Percentiles rank a stretch among this genome's conserved stretches.
Evolutionary conservation across 2,329 filamentous ascomycete genomes (phyloP).

Genomic region (Nothomitra cinnamomea): DNA sequence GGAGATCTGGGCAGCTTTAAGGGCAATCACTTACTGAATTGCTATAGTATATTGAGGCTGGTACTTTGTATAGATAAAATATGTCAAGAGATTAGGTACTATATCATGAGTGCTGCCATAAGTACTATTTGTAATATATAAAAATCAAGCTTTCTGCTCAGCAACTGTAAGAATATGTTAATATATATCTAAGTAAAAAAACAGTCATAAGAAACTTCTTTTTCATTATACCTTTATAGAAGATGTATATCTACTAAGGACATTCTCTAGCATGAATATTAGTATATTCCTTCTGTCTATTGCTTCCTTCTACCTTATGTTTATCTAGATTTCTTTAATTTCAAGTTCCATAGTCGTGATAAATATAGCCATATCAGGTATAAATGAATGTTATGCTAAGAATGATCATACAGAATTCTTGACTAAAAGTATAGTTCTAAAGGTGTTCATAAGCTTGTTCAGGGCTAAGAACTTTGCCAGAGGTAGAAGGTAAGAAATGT

Average conservation of each 20-base stretch:
- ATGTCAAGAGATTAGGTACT: too few relatives aligned
- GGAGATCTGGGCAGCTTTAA: background rate
- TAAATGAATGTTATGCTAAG: background rate
- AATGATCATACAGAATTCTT: background rate
- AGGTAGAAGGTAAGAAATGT: background rate
- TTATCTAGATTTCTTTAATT: too few relatives aligned
- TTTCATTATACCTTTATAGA: background rate
- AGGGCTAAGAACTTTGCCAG: background rate
- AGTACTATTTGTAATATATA: too few relatives aligned
- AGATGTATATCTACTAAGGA: background rate
- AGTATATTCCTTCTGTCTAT: background rate
- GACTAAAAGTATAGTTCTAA: background rate
- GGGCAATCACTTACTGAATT: background rate
- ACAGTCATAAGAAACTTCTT: too few relatives aligned
- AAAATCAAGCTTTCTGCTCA: background rate
- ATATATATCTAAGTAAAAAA: background rate
- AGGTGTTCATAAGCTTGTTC: background rate
- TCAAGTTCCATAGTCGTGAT: too few relatives aligned
- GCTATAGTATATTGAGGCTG: background rate
- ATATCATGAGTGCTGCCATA: too few relatives aligned
- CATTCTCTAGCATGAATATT: background rate
- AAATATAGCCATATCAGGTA: too few relatives aligned
- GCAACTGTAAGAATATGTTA: background rate
- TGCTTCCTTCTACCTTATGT: background rate
- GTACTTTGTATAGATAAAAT: background rate